Evolutionary conservation across 225 moss, liverwort and hornwort genomes (phyloP), one percentile per base, ranked within the genome.

Genomic region (Pleurozium schreberi): DNA sequence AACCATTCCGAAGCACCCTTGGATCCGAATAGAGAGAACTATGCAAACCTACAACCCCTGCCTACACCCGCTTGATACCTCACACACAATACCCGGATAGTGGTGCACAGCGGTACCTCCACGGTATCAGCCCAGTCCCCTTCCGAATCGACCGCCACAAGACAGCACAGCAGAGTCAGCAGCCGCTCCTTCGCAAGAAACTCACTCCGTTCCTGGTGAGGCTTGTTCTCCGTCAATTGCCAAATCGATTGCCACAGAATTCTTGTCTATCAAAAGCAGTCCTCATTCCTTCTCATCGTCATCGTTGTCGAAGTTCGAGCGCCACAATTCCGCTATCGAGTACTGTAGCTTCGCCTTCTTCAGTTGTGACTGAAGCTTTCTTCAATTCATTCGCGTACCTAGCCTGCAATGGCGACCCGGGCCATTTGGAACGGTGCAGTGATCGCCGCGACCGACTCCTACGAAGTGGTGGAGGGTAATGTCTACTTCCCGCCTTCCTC

Each of bases 401-500:
- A 23, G 26, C 65, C 15, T 75, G 34, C 64, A 45, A 96, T 96
- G 95, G 90, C 96, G 64, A 89, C 94, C 25, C 93, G 89, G 85
- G 95, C 97, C 27, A 86, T 90, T 45, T 96, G 95, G 96, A 95
- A 95, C 79, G 95, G 96, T 27, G 90, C 85, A 52, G 93, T 95
- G 91, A 93, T 96, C 67, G 97, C 96, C n/a, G 85, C 94, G 28
- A 95, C 95, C 42, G 95, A 95, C 73, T 61, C 55, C 7, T 95
- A 84, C 81, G 95, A 96, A 81, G 78, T 91, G 30, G 95, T 97
- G 87, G 97, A 97, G 73, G 97, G 97, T 73, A 95, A 94, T 87
- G 93, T 97, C 49, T 97, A 95, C 90, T 97, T 97, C 89, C 96
- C 96, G 38, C 87, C 92, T 47, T 87, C 95, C 80, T 87, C 96